Percentiles rank a stretch among this genome's conserved stretches.
phyloP scores from a whole-genome alignment of 2,329 filamentous ascomycete species.

The Cadophora malorum region DNA sequence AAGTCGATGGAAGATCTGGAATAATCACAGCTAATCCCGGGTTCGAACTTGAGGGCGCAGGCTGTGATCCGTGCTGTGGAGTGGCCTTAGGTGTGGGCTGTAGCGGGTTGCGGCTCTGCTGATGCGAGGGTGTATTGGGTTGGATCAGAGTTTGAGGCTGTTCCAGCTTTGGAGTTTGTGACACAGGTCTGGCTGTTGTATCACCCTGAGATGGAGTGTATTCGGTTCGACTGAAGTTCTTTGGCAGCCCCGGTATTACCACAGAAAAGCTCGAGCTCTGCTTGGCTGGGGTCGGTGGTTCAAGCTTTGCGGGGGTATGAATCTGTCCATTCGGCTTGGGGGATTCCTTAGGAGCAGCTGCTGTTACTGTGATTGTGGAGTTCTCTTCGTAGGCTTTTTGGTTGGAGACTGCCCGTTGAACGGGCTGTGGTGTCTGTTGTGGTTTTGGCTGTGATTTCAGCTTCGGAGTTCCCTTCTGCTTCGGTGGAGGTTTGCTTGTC shows the following conservation, averaged over 20 bases:
- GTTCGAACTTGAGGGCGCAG: slow-evolving; percentile 24
- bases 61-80: slow-evolving; percentile 15
- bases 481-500: slow-evolving; percentile 6
- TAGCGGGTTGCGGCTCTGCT: slow-evolving; percentile 44
- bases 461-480: slow-evolving; percentile 22
- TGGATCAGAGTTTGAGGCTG: slow-evolving; percentile 11
- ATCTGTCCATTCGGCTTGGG: not conserved
- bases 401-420: slow-evolving; percentile 21
- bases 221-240: slow-evolving; percentile 34
- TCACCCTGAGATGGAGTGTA: slow-evolving; percentile 41
- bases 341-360: slow-evolving; percentile 13
- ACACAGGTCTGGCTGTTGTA: not conserved
- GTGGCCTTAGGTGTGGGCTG: slow-evolving; percentile 4
- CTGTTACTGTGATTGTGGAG: slow-evolving; percentile 28
- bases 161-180: not conserved
- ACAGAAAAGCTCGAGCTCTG: slow-evolving; percentile 38
- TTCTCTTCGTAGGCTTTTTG: slow-evolving; percentile 31
- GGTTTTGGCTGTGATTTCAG: slow-evolving; percentile 33
- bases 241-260: slow-evolving; percentile 39
- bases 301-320: slow-evolving; percentile 2
- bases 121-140: slow-evolving; percentile 40
- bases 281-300: slow-evolving; percentile 48
- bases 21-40: slow-evolving; percentile 38
- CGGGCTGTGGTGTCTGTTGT: slow-evolving; percentile 3
- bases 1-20: slow-evolving; percentile 35